A percentile compares a stretch with the other conserved stretches of the same genome.
phyloP scores from a whole-genome alignment of 2,329 filamentous ascomycete genomes.

The Xylariaceae sp. region DNA sequence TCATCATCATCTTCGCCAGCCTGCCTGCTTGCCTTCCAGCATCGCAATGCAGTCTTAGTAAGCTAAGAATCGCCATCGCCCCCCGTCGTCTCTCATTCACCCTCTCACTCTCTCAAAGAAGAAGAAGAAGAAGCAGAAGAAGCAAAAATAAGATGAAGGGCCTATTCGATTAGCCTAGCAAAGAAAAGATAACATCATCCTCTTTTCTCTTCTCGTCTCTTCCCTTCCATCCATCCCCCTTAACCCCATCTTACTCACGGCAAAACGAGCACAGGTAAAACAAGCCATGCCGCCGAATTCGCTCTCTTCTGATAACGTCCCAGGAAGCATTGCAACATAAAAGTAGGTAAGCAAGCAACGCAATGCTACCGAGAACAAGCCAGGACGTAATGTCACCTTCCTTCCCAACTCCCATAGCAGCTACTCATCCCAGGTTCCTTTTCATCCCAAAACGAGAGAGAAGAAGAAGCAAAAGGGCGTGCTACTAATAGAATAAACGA shows the following conservation, averaged over 20 bases:
- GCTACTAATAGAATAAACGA: no score
- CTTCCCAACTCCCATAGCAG: no score
- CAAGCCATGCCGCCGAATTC: no score
- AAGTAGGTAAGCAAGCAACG: no score
- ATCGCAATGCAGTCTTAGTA: conserved; percentile 1
- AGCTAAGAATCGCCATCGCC: background rate
- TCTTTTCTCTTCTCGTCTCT: background rate
- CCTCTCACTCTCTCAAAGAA: background rate
- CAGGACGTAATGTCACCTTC: no score
- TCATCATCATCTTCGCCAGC: no score
- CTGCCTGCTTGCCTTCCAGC: background rate
- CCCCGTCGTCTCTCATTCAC: background rate
- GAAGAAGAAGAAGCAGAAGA: background rate
- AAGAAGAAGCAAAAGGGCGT: no score
- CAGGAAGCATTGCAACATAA: no score
- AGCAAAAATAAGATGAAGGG: background rate
- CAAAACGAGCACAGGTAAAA: background rate
- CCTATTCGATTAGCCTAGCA: background rate
- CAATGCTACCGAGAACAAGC: no score
- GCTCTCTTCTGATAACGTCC: no score
- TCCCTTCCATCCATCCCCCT: background rate
- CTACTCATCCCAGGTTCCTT: no score
- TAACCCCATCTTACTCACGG: background rate
- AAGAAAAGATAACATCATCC: background rate
- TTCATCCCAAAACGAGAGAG: no score